phyloP scores from a whole-genome alignment of 176 grass and related monocot genomes.

The Carex kokanica region DNA sequence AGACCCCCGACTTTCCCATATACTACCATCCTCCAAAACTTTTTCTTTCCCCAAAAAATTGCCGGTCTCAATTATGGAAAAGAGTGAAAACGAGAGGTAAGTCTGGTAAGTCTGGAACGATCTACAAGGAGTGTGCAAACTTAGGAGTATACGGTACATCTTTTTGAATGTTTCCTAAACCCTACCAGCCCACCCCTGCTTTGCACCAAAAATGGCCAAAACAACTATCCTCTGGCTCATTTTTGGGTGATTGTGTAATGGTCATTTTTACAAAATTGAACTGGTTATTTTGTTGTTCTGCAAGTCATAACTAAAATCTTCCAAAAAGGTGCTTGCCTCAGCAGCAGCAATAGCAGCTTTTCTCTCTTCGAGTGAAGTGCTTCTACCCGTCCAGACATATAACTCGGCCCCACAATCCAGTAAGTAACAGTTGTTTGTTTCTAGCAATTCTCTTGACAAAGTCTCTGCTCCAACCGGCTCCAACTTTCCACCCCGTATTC shows the following conservation, averaged over 20 bases:
- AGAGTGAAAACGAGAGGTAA: background rate
- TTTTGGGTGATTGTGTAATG: background rate
- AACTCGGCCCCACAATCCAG: constrained; percentile 69
- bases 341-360: constrained; percentile 74
- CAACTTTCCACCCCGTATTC: constrained; percentile 58
- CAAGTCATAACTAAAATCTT: background rate
- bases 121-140: background rate
- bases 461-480: constrained; percentile 46
- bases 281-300: background rate
- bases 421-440: constrained; percentile 87
- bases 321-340: constrained; percentile 53
- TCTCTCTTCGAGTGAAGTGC: constrained; percentile 76
- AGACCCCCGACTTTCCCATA: background rate
- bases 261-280: background rate
- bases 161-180: background rate
- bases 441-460: constrained; percentile 60
- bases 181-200: background rate
- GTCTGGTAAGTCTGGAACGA: background rate
- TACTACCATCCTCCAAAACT: background rate
- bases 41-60: background rate
- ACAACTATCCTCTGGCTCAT: background rate
- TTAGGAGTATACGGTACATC: background rate
- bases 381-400: constrained; percentile 90
- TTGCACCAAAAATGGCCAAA: background rate
- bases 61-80: background rate